A percentile compares a stretch with the other conserved stretches of the same genome.
These are phyloP conservation scores for Chlorophyllum brunneum DNA, from an alignment of 768 basidiomycete genomes.

Conservation along the genomic window DNA sequence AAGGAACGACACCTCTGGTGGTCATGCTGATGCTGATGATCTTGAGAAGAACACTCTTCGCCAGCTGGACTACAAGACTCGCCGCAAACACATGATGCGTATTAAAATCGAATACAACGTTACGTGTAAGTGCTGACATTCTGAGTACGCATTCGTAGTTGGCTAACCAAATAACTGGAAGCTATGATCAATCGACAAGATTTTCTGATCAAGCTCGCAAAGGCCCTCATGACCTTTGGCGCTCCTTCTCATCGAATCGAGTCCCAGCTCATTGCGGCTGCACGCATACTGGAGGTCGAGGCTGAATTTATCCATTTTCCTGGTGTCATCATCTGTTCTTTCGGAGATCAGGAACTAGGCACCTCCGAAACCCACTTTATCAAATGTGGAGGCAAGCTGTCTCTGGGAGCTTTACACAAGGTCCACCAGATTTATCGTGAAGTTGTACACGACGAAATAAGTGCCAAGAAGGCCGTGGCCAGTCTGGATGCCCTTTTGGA, in stretches of 20 bases:
- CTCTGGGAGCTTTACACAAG: conserved; percentile 80
- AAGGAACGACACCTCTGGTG: conserved; percentile 52
- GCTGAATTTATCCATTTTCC: conserved; percentile 90
- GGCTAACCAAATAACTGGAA: conserved; percentile 20
- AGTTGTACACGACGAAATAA: conserved; percentile 91
- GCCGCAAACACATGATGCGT: conserved; percentile 61
- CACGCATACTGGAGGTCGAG: conserved; percentile 84
- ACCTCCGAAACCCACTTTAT: conserved; percentile 88
- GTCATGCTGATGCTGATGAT: conserved; percentile 57
- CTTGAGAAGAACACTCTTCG: conserved; percentile 57
- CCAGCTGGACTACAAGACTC: conserved; percentile 63
- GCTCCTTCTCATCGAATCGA: conserved; percentile 94
- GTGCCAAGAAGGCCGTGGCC: conserved; percentile 69
- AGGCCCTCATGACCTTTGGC: conserved; percentile 87
- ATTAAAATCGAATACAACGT: conserved; percentile 74
- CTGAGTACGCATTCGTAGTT: conserved; percentile 3
- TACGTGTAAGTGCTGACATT: conserved; percentile 42
- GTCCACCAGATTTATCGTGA: conserved; percentile 82
- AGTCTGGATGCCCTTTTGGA: conserved; percentile 61
- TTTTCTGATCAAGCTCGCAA: conserved; percentile 82
- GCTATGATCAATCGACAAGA: conserved; percentile 80
- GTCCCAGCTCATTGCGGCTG: conserved; percentile 85
- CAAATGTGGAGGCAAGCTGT: conserved; percentile 71
- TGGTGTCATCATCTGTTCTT: conserved; percentile 79
- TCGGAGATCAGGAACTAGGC: conserved; percentile 86